Base-by-base conservation (phyloP, 192 early-diverging fungal species). In the Umbelopsis vinacea region DNA sequence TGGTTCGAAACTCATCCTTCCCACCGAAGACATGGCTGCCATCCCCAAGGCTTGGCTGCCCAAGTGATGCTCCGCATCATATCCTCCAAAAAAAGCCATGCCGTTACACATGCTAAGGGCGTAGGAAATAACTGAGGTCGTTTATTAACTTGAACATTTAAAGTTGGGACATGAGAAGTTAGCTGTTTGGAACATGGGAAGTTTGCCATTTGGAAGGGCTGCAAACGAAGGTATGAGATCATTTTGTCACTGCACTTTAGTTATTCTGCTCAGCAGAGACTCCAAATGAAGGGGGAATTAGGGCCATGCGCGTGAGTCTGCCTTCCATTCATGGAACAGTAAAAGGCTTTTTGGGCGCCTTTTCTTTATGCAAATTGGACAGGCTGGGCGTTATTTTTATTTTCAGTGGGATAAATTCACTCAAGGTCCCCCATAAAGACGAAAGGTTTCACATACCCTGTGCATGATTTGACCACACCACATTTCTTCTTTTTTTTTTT, bases 341-440 rank as follows among this genome's bases (percentile, higher is more conserved):
- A 63, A 37, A 57, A 63, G 33, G 57, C 29, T 26, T 63, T 63
- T 7, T 6, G 33, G 33, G 57, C 57, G 57, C 57, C 57, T 12
- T 63, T 43, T 43, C 40, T 43, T 43, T 26, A 63, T 35, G 33
- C 57, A 38, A 50, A n/a, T 17, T 54, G 53, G 22, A 29, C 22
- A 35, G 55, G 26, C 15, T 60, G 57, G 57, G 57, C 57, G 57
- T 63, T 63, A 63, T 33, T 63, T 63, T 50, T 50, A 50, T 50
- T 50, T n/a, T 50, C 48, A n/a, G 11, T 43, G 11, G 4, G 11
- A 7, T 43, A 7, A 43, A 43, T 43, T 12, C 4, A 21, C 5
- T 50, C 48, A 50, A 50, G 48, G 48, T 50, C 48, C 48, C 48
- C 48, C 48, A 50, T 63, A 17, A 29, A 63, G 26, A 29, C 57